Evolutionary conservation across 371 early-diverging fungal genomes (phyloP).

Genomic region (Actinomucor elegans): DNA sequence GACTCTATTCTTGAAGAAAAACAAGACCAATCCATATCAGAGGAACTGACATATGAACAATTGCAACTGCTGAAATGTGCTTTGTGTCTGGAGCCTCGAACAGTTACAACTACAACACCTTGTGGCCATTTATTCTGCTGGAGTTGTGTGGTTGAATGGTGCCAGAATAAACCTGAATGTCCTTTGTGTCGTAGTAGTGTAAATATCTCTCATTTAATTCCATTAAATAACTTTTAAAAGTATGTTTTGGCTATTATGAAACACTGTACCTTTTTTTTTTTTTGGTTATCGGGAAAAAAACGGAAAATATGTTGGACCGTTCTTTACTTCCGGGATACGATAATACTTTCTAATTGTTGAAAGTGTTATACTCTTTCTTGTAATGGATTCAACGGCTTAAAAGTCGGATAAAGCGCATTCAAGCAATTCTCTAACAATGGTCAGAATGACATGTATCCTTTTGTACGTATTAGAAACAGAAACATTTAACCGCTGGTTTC

Average conservation of each 20-base stretch:
- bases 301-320: not conserved
- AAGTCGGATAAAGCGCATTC: too few species aligned
- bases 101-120: conserved; percentile 77
- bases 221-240: conserved; percentile 53
- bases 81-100: conserved; percentile 78
- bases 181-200: conserved; percentile 83
- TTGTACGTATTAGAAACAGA: not conserved
- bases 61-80: conserved; percentile 70
- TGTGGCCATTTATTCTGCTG: conserved; percentile 96
- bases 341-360: too few species aligned
- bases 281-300: not conserved
- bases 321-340: too few species aligned
- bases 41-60: conserved; percentile 38
- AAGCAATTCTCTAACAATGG: too few species aligned
- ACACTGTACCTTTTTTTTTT: too few species aligned
- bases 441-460: not conserved
- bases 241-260: too few species aligned
- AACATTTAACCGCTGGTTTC: conserved; percentile 1
- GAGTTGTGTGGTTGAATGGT: conserved; percentile 90
- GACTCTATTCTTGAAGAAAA: conserved; percentile 38
- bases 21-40: conserved; percentile 14
- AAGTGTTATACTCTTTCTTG: too few species aligned
- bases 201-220: conserved; percentile 62
- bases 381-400: too few species aligned
- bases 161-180: conserved; percentile 86